Base-by-base conservation (phyloP, 306 rosid species). In the Casuarina equisetifolia region DNA sequence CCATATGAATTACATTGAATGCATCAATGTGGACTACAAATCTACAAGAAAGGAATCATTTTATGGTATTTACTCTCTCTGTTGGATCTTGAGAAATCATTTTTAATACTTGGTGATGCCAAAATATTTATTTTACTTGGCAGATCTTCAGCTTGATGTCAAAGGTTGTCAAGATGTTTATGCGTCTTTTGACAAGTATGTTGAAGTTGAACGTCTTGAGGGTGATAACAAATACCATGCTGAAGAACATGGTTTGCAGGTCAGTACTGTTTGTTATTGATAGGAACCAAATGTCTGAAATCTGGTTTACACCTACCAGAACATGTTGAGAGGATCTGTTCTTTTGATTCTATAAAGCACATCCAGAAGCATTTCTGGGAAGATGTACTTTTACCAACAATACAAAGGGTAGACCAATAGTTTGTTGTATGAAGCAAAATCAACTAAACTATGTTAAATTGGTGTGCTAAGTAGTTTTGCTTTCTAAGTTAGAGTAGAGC, bases 201-300 rank as follows among this genome's bases (percentile, higher is more conserved):
- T 94, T 74, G 98, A 94, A 85, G 96, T 88, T 81, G 98, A 94
- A 78, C 86, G 88, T 48, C 97, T 94, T 64, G 98, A 94, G 83
- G 97, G 96, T 50, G 96, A 94, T 82, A 94, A 94, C 84, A 94
- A 90, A 81, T 94, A 94, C 80, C 97, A 92, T 16, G 98, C 98
- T 0, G 98, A 92, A 86, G 88, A 89, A 69, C 76, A 85, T 84
- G 97, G 95, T 74, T 85, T 94, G 83, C 97, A 94, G 98, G 98
- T 94, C 39, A 39, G 80, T 80, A 67, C 67, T 2, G 36, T 59
- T 35, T 45, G 43, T 20, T 25, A 46, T 13, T n/a, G 35, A 72
- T 20, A 58, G 48, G n/a, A 61, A 9, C 55, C 32, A 11, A 3
- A 48, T 25, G 7, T 53, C 39, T 16, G 10, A n/a, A 25, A 25